Evolutionary conservation across 345 rosid genomes (phyloP).

Genomic region (Eucalyptus sp.): DNA sequence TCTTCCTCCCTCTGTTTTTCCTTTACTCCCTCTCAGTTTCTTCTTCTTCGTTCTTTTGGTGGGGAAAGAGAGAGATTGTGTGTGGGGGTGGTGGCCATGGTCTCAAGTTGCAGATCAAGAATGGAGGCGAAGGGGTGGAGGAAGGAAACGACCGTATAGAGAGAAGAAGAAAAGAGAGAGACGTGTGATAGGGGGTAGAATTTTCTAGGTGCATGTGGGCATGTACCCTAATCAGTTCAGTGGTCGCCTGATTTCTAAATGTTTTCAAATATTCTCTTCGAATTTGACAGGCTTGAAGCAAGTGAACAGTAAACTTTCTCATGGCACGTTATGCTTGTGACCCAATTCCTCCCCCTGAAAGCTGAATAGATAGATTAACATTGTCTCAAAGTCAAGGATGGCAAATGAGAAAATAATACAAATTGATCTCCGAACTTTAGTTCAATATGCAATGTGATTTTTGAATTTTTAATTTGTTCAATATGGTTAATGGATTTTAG

Average conservation of each 20-base stretch:
- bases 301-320: background rate
- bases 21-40: background rate
- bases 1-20: background rate
- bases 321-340: background rate
- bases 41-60: background rate
- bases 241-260: too few species aligned
- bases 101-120: background rate
- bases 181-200: background rate
- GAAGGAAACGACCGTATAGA: background rate
- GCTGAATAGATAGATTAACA: background rate
- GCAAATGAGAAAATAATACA: too few species aligned
- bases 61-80: background rate
- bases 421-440: accelerated
- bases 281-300: too few species aligned
- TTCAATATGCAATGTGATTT: too few species aligned
- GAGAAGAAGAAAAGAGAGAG: background rate
- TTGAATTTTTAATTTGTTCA: too few species aligned
- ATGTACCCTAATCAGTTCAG: too few species aligned
- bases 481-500: too few species aligned
- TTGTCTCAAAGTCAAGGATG: too few species aligned
- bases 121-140: background rate
- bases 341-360: background rate
- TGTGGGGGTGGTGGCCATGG: background rate
- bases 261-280: too few species aligned
- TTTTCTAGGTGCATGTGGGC: background rate